phyloP scores from a whole-genome alignment of 2,329 filamentous ascomycete species.

The Ilyonectria mors-panacis region DNA sequence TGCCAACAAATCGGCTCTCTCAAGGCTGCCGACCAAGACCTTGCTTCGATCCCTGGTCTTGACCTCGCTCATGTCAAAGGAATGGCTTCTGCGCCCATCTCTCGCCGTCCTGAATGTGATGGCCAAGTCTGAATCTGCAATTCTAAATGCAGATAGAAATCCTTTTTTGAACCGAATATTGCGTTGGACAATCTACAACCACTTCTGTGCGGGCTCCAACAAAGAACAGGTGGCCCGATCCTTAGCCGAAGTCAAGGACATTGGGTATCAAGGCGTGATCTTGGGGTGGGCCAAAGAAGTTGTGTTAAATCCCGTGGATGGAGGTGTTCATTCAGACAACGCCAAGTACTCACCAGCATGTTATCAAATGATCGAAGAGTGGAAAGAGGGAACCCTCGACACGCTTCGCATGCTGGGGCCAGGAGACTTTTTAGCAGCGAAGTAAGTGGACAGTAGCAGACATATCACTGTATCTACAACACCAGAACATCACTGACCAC shows the following conservation, averaged over 20 bases:
- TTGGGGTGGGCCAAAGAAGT: slow-evolving; percentile 67
- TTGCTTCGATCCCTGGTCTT: slow-evolving; percentile 34
- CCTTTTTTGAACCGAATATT: slow-evolving; percentile 57
- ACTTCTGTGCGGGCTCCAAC: slow-evolving; percentile 68
- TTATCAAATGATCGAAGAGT: slow-evolving; percentile 53
- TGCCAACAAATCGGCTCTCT: background rate
- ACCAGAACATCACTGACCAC: too few species aligned
- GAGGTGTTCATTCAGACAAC: background rate
- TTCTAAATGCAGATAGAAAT: slow-evolving; percentile 61
- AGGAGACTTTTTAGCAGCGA: slow-evolving; percentile 72
- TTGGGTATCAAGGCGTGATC: slow-evolving; percentile 66
- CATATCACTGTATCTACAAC: too few species aligned
- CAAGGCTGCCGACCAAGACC: slow-evolving; percentile 1
- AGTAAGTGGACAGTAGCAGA: slow-evolving; percentile 51
- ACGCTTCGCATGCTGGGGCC: slow-evolving; percentile 63
- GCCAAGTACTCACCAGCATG: background rate
- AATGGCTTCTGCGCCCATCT: slow-evolving; percentile 33
- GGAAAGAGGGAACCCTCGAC: slow-evolving; percentile 65
- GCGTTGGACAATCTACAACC: slow-evolving; percentile 63
- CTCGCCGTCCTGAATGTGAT: slow-evolving; percentile 31
- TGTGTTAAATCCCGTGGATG: slow-evolving; percentile 47
- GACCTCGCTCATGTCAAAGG: slow-evolving; percentile 38
- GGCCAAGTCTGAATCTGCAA: slow-evolving; percentile 39
- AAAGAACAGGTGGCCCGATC: slow-evolving; percentile 61
- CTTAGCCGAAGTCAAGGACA: slow-evolving; percentile 57